These are phyloP conservation scores for Pyrus betulifolia DNA, from an alignment of 306 rosid species.

Conservation along the genomic window DNA sequence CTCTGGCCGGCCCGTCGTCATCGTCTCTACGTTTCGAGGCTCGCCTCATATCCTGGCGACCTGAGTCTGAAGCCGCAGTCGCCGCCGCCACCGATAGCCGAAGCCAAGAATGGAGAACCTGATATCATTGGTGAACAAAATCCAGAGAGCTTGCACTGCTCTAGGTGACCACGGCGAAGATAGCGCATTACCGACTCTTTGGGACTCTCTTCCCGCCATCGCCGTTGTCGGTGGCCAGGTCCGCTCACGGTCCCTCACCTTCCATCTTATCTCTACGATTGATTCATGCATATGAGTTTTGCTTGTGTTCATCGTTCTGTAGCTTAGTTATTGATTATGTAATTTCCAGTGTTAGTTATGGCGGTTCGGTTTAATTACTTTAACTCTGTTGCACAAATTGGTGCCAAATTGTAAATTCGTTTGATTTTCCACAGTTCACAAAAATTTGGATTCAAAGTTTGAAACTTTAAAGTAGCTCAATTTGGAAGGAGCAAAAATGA, in stretches of 20 bases:
- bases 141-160: conserved; percentile 93
- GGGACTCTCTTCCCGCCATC: conserved; percentile 92
- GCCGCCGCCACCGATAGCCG: conserved; percentile 1
- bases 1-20: background rate
- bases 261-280: background rate
- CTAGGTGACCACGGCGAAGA: conserved; percentile 93
- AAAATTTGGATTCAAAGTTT: background rate
- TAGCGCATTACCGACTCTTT: conserved; percentile 77
- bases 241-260: conserved; percentile 22
- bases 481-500: background rate
- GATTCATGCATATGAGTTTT: background rate
- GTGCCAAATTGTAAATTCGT: background rate
- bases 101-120: conserved; percentile 61
- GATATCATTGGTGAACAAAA: conserved; percentile 80
- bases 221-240: conserved; percentile 99
- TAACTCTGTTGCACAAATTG: background rate
- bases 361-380: background rate
- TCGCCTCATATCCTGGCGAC: conserved; percentile 33
- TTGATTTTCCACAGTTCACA: background rate
- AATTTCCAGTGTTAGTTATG: background rate
- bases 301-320: background rate
- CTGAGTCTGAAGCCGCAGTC: conserved; percentile 15
- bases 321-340: background rate
- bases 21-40: background rate
- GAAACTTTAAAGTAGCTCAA: background rate